Evolutionary conservation across 23 red algal species (phyloP).

Genomic region (Agarophyton chilense): DNA sequence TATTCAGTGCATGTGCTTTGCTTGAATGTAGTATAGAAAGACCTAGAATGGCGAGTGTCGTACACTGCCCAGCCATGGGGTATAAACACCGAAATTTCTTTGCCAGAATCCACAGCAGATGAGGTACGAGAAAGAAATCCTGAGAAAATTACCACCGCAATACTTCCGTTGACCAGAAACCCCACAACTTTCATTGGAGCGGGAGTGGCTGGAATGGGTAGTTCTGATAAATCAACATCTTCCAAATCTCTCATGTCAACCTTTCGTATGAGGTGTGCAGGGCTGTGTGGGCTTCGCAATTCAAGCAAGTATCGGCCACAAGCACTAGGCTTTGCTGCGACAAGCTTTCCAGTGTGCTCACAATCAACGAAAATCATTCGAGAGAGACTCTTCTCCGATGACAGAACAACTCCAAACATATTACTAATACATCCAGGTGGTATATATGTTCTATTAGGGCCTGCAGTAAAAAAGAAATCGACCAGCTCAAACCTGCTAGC

Average conservation of each 20-base stretch:
- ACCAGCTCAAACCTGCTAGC: background rate
- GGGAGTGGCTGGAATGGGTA: background rate
- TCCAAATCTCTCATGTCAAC: background rate
- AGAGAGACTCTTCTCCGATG: background rate
- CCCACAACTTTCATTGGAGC: background rate
- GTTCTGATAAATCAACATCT: background rate
- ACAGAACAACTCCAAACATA: background rate
- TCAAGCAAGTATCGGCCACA: conserved; percentile 1
- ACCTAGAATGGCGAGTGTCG: background rate
- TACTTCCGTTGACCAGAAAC: background rate
- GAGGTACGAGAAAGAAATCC: background rate
- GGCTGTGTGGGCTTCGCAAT: background rate
- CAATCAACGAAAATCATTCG: background rate
- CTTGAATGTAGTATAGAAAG: background rate
- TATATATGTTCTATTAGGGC: background rate
- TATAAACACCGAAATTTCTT: background rate
- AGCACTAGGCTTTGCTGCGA: background rate
- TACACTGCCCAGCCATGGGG: conserved; percentile 13
- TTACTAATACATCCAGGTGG: background rate
- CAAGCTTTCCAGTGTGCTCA: background rate
- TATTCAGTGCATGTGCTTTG: background rate
- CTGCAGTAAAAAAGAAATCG: background rate
- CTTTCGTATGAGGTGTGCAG: background rate
- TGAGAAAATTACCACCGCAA: background rate
- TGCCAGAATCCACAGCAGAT: background rate